Evolutionary conservation across 73 alveolate genomes (phyloP).

Genomic region (Tetrahymena elliotti): DNA sequence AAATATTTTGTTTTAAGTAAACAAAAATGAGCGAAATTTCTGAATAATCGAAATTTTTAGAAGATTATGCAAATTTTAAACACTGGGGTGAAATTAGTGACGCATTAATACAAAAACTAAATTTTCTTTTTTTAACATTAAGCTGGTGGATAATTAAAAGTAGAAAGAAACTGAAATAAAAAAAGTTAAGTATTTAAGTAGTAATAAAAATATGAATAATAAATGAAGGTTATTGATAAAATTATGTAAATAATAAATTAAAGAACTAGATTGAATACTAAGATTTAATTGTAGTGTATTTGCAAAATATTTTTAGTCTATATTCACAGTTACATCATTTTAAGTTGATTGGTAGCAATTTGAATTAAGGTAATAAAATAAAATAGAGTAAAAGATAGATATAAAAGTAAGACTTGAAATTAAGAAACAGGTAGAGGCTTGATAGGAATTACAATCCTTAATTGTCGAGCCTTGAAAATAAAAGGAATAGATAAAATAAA

Average conservation of each 20-base stretch:
- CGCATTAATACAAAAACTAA: not conserved
- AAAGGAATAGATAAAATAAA: not conserved
- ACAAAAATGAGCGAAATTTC: not conserved
- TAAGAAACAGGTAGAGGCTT: not conserved
- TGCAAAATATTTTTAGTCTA: not conserved
- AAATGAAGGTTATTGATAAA: no score
- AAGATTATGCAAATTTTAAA: not conserved
- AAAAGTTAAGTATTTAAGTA: not conserved
- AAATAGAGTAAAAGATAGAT: not conserved
- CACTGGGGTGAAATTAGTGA: not conserved
- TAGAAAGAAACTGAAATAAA: not conserved
- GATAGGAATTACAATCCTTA: not conserved
- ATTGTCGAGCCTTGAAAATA: not conserved
- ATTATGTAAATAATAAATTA: not conserved
- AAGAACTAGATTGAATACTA: no score
- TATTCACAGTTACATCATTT: not conserved
- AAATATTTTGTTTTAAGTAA: no score
- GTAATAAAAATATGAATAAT: not conserved
- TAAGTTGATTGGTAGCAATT: not conserved
- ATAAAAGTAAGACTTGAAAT: not conserved
- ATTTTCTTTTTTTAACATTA: not conserved
- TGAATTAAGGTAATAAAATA: no score
- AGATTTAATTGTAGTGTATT: not conserved
- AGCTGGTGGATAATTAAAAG: not conserved
- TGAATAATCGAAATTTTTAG: not conserved